These are phyloP conservation scores for Podila verticillata DNA, from an alignment of 192 early-diverging fungal genomes.

Conservation along the genomic window DNA sequence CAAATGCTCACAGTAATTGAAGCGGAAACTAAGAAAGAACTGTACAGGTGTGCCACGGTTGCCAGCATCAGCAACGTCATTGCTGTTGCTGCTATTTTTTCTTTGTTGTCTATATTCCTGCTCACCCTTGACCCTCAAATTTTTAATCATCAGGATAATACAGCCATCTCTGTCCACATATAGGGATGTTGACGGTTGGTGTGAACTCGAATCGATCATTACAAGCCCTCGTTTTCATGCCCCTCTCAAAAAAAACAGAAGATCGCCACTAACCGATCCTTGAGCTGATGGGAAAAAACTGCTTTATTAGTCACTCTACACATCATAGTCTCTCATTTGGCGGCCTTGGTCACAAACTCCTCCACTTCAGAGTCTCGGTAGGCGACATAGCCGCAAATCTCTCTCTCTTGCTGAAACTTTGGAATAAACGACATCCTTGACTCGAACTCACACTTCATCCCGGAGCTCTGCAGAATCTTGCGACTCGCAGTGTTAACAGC, in stretches of 20 bases:
- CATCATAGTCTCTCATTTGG: no score
- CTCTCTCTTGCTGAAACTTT: constrained; percentile 12
- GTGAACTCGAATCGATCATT: neutral
- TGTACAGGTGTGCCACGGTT: neutral
- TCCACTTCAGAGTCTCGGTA: neutral
- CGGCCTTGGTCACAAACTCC: no score
- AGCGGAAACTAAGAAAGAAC: neutral
- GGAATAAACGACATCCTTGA: constrained; percentile 14
- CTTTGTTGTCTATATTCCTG: neutral
- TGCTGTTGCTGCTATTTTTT: neutral
- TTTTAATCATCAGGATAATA: no score
- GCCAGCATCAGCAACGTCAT: neutral
- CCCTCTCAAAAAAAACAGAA: no score
- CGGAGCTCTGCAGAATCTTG: constrained; percentile 16
- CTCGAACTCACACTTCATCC: constrained; percentile 35
- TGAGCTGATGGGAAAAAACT: no score
- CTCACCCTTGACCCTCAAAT: neutral
- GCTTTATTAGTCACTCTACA: neutral
- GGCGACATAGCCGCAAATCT: constrained; percentile 19
- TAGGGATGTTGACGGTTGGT: no score
- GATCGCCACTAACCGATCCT: no score
- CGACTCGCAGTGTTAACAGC: constrained; percentile 14
- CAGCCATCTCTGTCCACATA: no score
- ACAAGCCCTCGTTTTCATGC: no score
- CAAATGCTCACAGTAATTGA: neutral